Base-by-base conservation (phyloP, 2,329 filamentous ascomycete genomes). In the Microsporum canis region DNA sequence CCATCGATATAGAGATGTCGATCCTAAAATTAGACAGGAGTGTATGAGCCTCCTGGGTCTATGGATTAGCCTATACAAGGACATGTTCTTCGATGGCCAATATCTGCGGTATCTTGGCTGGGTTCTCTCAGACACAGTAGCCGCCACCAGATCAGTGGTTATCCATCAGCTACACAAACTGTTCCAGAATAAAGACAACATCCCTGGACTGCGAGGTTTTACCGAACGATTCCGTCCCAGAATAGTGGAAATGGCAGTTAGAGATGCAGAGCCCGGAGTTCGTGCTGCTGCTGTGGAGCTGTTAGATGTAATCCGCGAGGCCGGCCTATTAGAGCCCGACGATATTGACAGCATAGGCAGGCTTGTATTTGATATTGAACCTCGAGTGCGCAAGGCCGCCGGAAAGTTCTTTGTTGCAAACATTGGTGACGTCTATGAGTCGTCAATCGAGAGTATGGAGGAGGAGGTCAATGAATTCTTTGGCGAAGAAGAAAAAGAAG, bases 101-200 rank as follows among this genome's bases (percentile, higher is more conserved):
- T 96, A 96, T 74, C 78, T 99, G 58, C 86, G 94, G 63, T 99
- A 99, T 69, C 80, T 99, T 4, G 94, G 94, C 59, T 99, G 94
- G 94, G 86, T 96, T 70, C 80, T 99, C 34, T 96, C 91, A 3
- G 94, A 99, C 71, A 82, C 85, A 2, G 81, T 86, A 63, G 80
- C 86, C 0, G 77, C 84, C 6, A 91, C 89, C 27, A 84, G 94
- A 60, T 82, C 87, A n/a, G 91, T 96, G 72, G 90, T 95, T 1
- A 76, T 99, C 47, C 89, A 86, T 68, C 91, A 97, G 72, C 79
- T 99, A 12, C 80, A 84, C 27, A 85, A 83, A 61, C 81, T 99
- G 3, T 92, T 95, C 75, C 87, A 85, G 68, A 85, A 89, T 62
- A 86, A 89, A 65, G 85, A 91, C 59, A 90, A 90, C 70, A 84